Conservation (phyloP, 768 basidiomycete genomes). For the Leucogyrophana mollusca region DNA sequence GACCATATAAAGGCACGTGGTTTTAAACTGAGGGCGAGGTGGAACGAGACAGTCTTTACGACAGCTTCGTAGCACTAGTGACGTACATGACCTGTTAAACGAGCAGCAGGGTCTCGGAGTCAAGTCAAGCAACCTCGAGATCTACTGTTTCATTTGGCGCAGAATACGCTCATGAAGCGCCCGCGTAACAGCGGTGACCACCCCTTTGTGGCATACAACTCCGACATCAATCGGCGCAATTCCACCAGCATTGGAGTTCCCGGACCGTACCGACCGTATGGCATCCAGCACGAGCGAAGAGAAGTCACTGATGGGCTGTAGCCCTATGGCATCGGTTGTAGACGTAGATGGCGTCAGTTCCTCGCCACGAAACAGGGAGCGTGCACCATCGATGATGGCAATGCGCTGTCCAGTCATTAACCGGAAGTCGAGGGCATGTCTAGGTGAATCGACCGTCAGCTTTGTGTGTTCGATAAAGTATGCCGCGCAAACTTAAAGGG, state of each 20-base stretch:
- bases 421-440: constrained; percentile 80
- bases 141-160: no score
- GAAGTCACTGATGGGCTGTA: constrained; percentile 65
- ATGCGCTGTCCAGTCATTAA: constrained; percentile 66
- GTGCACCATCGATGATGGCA: constrained; percentile 72
- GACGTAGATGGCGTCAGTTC: background rate
- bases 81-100: no score
- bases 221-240: constrained; percentile 62
- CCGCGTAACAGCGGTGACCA: no score
- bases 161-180: no score
- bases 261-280: constrained; percentile 38
- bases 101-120: no score
- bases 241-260: constrained; percentile 31
- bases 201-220: no score
- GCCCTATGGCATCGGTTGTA: constrained; percentile 23
- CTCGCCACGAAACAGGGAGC: constrained; percentile 45
- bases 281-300: constrained; percentile 47
- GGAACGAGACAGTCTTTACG: no score
- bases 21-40: no score
- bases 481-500: no score
- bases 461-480: background rate
- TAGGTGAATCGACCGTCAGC: constrained; percentile 19
- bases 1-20: no score
- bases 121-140: no score
- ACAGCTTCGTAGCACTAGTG: no score